These are phyloP conservation scores for Fraxinus americana DNA, from an alignment of 257 asterid genomes.

Conservation along the genomic window DNA sequence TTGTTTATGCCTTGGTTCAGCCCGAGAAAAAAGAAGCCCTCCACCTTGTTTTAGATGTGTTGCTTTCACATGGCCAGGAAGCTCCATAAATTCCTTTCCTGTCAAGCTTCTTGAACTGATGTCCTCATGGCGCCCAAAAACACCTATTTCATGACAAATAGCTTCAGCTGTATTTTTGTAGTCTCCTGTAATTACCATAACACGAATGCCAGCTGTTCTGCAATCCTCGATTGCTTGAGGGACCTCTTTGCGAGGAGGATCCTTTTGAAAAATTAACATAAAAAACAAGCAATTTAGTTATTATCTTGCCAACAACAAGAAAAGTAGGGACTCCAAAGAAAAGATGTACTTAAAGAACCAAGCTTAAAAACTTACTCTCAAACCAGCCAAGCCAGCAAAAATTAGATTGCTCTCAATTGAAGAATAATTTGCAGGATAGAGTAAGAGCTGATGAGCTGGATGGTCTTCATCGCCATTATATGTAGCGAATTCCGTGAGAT, in stretches of 20 bases:
- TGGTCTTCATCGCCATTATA: constrained; percentile 94
- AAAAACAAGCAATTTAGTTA: not conserved
- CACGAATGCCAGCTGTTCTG: constrained; percentile 96
- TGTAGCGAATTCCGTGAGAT: constrained; percentile 66
- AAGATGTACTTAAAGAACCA: not conserved
- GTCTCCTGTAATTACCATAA: constrained; percentile 98
- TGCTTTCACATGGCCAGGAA: constrained; percentile 50
- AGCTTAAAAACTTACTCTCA: constrained; percentile 69
- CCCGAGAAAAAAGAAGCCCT: constrained; percentile 97
- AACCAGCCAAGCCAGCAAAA: constrained; percentile 93
- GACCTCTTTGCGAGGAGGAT: constrained; percentile 98
- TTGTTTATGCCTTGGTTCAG: constrained; percentile 98
- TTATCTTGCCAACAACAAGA: not conserved
- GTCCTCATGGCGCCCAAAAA: constrained; percentile 77
- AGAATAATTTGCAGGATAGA: constrained; percentile 83
- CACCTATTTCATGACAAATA: constrained; percentile 94
- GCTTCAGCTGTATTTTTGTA: constrained; percentile 97
- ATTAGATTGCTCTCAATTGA: constrained; percentile 80
- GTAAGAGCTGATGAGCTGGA: constrained; percentile 83
- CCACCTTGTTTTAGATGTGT: constrained; percentile 68
- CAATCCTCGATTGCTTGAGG: constrained; percentile 93
- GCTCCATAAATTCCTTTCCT: constrained; percentile 87
- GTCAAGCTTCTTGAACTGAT: constrained; percentile 78
- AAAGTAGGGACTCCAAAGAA: not conserved
- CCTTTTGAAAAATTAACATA: constrained; percentile 44